Evolutionary conservation across 495 filamentous ascomycete species (phyloP), one percentile per base, ranked within the genome.

Genomic region (Penicillium daleae): DNA sequence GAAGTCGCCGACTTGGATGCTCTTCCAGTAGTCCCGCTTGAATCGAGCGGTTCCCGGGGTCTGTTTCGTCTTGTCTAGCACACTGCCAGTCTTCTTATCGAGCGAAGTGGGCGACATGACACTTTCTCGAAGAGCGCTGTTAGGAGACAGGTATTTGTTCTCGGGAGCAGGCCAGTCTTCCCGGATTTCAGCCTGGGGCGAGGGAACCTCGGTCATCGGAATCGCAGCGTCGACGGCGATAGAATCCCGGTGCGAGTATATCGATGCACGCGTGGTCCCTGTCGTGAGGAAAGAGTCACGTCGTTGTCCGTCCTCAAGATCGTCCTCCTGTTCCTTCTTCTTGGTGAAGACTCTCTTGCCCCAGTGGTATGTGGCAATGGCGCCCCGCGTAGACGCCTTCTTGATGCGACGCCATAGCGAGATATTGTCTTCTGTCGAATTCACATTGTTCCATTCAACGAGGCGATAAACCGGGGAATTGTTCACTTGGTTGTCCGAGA

Each of bases 191-290:
- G 90, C 87, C 0, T 87, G 76, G 4, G 93, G 92, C 9, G 93
- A 96, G 13, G 90, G 88, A 51, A 98, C 95, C 5, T 92, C 92
- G 2, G 93, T 97, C 96, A 99, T 97, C 73, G 94, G 93, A 63
- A 98, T 95, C 6, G 74, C 84, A 31, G 77, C 75, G 31, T 83
- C 82, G 31, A 79, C 57, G 44, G 74, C 73, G 59, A 66, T 59
- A 1, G 90, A 91, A 19, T 86, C 82, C 27, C 88, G 85, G 53
- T 84, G 75, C 6, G 85, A 85, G 26, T 86, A 78, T 29, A 86
- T 79, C 26, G 90, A 90, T 24, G 83, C 79, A 17, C 90, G 86
- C 29, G 81, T 80, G 6, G 81, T 82, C 35, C 69, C 79, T 8
- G 82, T 80, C 0, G 89, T 89, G 61, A 92, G 84, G 60, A 87